These are phyloP conservation scores for Aspergillus nomiae DNA, from an alignment of 2,329 filamentous ascomycete species.

Conservation along the genomic window DNA sequence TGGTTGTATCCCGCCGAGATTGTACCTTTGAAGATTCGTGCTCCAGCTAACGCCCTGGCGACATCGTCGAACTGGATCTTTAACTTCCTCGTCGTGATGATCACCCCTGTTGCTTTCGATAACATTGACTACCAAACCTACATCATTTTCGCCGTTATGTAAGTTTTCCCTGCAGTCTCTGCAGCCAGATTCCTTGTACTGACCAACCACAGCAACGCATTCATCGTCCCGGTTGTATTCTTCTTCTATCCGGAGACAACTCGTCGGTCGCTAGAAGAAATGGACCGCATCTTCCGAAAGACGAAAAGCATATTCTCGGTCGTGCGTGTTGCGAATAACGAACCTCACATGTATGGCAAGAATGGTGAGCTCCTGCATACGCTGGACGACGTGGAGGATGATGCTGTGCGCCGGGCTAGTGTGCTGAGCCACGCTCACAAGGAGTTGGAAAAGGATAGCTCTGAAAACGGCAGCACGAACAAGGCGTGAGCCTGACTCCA, in stretches of 20 bases:
- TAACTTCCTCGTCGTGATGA: slow-evolving; percentile 69
- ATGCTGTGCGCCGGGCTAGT: slow-evolving; percentile 38
- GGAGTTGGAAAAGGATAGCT: slow-evolving; percentile 18
- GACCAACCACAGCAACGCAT: slow-evolving; percentile 47
- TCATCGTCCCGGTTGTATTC: slow-evolving; percentile 59
- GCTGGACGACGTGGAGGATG: slow-evolving; percentile 50
- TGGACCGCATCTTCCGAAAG: slow-evolving; percentile 68
- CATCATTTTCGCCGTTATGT: slow-evolving; percentile 59
- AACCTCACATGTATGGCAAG: slow-evolving; percentile 61
- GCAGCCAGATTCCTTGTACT: slow-evolving; percentile 6
- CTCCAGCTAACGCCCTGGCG: slow-evolving; percentile 64
- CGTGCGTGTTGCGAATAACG: slow-evolving; percentile 52
- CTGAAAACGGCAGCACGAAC: slow-evolving; percentile 19
- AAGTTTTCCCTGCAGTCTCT: slow-evolving; percentile 23
- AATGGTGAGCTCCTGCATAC: slow-evolving; percentile 59
- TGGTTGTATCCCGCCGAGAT: slow-evolving; percentile 56
- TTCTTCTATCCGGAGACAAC: slow-evolving; percentile 66
- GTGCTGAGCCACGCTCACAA: slow-evolving; percentile 23
- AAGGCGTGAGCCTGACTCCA: slow-evolving; percentile 5
- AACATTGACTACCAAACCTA: slow-evolving; percentile 48
- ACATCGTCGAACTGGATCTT: slow-evolving; percentile 64
- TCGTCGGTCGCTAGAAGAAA: slow-evolving; percentile 65
- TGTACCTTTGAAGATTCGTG: slow-evolving; percentile 60
- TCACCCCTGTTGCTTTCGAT: slow-evolving; percentile 63
- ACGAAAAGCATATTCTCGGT: slow-evolving; percentile 52